These are phyloP conservation scores for Chiua sp. DNA, from an alignment of 1,284 basidiomycete genomes.

Conservation along the genomic window DNA sequence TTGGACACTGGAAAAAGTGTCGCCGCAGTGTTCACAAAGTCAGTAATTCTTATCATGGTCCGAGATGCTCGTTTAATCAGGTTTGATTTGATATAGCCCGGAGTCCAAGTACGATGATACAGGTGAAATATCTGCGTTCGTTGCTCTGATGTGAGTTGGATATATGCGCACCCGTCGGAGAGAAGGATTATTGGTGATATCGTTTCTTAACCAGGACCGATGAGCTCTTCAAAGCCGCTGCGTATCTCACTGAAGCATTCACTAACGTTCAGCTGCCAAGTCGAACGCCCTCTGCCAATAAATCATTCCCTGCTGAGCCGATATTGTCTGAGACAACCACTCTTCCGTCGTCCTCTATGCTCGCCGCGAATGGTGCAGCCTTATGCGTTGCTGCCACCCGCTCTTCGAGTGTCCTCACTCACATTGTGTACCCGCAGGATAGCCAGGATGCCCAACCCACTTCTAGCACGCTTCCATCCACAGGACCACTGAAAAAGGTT, in stretches of 20 bases:
- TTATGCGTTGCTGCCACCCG: conserved; percentile 11
- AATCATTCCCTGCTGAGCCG: conserved; percentile 20
- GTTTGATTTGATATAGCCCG: conserved; percentile 42
- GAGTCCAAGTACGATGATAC: conserved; percentile 65
- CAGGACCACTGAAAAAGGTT: background rate
- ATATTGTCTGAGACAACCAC: background rate
- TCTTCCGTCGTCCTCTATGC: background rate
- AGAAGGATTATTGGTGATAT: conserved; percentile 9
- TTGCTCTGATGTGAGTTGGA: conserved; percentile 61
- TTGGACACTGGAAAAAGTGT: conserved; percentile 66
- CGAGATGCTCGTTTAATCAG: background rate
- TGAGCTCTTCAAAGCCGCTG: conserved; percentile 72
- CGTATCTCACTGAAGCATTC: conserved; percentile 69
- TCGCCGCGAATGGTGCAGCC: conserved; percentile 18
- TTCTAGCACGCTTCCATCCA: background rate
- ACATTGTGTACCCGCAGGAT: conserved; percentile 19
- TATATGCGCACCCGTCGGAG: background rate
- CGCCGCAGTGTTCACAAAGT: conserved; percentile 40
- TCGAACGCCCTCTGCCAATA: conserved; percentile 26
- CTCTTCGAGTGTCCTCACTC: conserved; percentile 28
- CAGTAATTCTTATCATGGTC: conserved; percentile 5
- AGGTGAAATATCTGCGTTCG: conserved; percentile 67
- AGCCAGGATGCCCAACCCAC: conserved; percentile 1
- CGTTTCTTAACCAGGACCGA: conserved; percentile 54
- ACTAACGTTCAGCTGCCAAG: conserved; percentile 37